Percentiles rank a stretch among this genome's conserved stretches.
Conservation (phyloP, 768 basidiomycete species). For the Termitomyces eurrhizus region DNA sequence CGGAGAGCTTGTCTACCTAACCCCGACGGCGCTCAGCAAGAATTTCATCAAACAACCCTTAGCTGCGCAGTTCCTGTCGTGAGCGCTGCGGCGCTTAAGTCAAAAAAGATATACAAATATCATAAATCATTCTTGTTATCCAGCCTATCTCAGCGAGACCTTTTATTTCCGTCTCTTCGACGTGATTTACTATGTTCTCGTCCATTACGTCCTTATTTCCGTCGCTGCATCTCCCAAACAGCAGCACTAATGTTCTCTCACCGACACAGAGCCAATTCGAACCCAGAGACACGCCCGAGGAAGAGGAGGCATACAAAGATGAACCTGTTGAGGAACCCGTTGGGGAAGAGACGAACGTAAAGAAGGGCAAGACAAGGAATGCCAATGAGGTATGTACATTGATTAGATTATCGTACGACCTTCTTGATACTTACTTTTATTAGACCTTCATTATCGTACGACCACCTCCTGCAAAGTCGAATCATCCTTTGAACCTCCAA, state of each 20-base stretch:
- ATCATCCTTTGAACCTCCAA: constrained; percentile 15
- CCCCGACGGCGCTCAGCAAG: neutral
- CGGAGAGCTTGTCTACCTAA: neutral
- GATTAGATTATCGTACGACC: constrained; percentile 7
- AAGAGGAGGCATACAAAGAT: constrained; percentile 20
- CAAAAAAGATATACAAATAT: constrained; percentile 12
- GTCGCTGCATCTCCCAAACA: constrained; percentile 13
- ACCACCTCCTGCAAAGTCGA: constrained; percentile 6
- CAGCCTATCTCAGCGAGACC: neutral
- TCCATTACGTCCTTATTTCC: constrained; percentile 20
- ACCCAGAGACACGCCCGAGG: constrained; percentile 14
- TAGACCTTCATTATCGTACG: constrained; percentile 14
- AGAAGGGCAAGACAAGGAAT: constrained; percentile 40
- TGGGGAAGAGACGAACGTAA: constrained; percentile 26
- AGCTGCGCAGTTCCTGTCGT: neutral
- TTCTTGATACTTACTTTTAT: neutral
- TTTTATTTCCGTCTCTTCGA: neutral
- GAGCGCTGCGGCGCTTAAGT: neutral
- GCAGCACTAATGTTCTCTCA: constrained; percentile 5
- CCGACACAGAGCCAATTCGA: constrained; percentile 3
- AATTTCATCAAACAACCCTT: neutral
- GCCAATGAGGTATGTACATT: constrained; percentile 42
- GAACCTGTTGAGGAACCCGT: constrained; percentile 17
- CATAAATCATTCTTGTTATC: neutral
- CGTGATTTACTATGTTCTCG: constrained; percentile 16